These are phyloP conservation scores for Marsdenia floribunda DNA, from an alignment of 257 asterid genomes.

Conservation along the genomic window DNA sequence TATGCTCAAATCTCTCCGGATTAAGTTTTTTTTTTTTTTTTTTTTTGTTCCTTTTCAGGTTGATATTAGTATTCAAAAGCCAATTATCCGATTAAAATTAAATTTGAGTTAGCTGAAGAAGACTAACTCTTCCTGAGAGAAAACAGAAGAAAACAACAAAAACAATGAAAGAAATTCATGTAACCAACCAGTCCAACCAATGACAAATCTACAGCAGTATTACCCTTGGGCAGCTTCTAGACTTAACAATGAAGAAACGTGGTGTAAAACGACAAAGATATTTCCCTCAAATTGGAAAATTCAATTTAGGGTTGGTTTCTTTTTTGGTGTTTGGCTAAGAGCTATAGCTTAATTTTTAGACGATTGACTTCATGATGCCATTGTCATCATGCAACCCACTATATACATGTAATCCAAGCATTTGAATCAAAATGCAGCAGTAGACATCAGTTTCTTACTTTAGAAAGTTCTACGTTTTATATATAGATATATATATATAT, in stretches of 20 bases:
- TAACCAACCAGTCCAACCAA: background rate
- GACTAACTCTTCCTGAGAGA: background rate
- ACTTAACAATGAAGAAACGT: background rate
- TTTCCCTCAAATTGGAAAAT: background rate
- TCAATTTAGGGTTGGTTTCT: background rate
- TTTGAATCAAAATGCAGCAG: conserved; percentile 10
- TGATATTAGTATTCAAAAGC: background rate
- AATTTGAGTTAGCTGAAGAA: too few relatives aligned
- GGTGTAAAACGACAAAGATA: background rate
- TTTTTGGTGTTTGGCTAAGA: background rate
- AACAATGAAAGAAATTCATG: background rate
- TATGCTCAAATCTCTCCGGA: background rate
- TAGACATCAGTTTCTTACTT: conserved; percentile 6
- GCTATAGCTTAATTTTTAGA: background rate
- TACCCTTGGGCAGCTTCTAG: background rate
- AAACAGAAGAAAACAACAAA: background rate
- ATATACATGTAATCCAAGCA: background rate
- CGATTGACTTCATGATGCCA: conserved; percentile 9
- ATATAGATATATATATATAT: too few relatives aligned
- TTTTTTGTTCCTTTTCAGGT: too few relatives aligned
- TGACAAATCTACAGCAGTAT: background rate
- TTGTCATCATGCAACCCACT: conserved; percentile 15
- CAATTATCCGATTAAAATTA: too few relatives aligned
- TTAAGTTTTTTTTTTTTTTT: too few relatives aligned
- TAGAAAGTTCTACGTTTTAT: conserved; percentile 1